Percentiles rank a stretch among this genome's conserved stretches.
Evolutionary conservation across 2,329 filamentous ascomycete species (phyloP).

Genomic region (Cercospora canescens): DNA sequence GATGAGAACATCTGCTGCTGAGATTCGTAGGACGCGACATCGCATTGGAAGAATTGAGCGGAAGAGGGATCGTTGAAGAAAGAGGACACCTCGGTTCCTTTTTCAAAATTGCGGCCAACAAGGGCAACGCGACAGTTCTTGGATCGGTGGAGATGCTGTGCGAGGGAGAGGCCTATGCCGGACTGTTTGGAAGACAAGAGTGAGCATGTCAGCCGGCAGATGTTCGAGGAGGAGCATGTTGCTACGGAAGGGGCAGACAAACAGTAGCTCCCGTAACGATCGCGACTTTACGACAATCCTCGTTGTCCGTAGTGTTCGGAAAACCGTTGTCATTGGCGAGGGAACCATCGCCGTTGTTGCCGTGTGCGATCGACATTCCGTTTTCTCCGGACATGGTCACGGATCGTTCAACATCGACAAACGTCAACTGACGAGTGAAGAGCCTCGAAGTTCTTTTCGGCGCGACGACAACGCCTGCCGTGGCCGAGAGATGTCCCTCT

Average conservation of each 20-base stretch:
- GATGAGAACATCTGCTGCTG: constrained; percentile 46
- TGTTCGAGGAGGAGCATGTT: background rate
- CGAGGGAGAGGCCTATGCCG: constrained; percentile 49
- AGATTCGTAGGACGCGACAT: constrained; percentile 50
- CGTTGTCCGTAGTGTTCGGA: background rate
- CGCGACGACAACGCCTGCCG: background rate
- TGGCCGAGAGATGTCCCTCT: background rate
- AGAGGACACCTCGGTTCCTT: constrained; percentile 38
- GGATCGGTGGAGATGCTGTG: constrained; percentile 36
- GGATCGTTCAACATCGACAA: constrained; percentile 1
- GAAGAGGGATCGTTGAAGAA: constrained; percentile 30
- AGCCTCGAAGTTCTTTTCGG: background rate
- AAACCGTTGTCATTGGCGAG: background rate
- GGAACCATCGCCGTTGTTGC: background rate
- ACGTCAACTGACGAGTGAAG: constrained; percentile 1
- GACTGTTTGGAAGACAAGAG: constrained; percentile 39
- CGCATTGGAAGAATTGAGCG: constrained; percentile 46
- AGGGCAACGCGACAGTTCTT: constrained; percentile 41
- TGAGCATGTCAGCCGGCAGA: background rate
- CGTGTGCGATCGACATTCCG: background rate
- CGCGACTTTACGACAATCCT: constrained; percentile 34
- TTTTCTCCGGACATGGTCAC: background rate
- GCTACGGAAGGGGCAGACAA: constrained; percentile 24
- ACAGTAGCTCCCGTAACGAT: constrained; percentile 46
- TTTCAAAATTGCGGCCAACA: constrained; percentile 40